phyloP scores from a whole-genome alignment of 177 flowering plant genomes.

The Telopea speciosissima region DNA sequence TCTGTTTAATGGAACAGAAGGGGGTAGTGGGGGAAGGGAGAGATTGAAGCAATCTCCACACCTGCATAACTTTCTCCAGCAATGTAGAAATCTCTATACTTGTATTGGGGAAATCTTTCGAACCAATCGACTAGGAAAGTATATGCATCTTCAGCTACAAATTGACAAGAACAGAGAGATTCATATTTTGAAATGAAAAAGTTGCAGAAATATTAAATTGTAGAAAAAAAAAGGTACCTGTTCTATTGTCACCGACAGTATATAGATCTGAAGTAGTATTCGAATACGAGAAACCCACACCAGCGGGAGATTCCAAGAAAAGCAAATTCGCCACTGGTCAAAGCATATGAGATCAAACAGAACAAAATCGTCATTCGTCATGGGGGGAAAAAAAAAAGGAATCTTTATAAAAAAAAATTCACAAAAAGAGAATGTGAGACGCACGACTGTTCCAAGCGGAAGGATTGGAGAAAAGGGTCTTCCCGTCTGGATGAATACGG shows the following conservation, averaged over 20 bases:
- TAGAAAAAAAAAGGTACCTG: conserved; percentile 42
- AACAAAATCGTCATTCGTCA: background rate
- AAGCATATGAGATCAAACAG: conserved; percentile 4
- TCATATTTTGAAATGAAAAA: conserved; percentile 8
- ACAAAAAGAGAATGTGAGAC: conserved; percentile 10
- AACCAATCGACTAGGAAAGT: conserved; percentile 78
- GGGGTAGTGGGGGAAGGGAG: too few species aligned
- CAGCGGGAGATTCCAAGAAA: conserved; percentile 95
- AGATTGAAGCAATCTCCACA: conserved; percentile 11
- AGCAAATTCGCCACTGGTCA: conserved; percentile 86
- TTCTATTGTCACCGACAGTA: conserved; percentile 67
- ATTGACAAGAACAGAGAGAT: conserved; percentile 8
- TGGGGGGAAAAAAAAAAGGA: background rate
- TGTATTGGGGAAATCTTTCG: conserved; percentile 93
- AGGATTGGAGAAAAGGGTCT: conserved; percentile 63
- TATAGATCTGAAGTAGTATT: conserved; percentile 80
- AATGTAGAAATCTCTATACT: conserved; percentile 83
- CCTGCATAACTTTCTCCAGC: conserved; percentile 99
- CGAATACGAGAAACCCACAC: conserved; percentile 92
- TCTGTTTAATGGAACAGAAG: background rate
- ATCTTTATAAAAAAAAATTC: background rate
- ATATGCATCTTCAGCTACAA: conserved; percentile 90
- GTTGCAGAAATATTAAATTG: background rate
- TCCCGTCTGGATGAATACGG: conserved; percentile 62
- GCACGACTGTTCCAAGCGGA: conserved; percentile 89